Base-by-base conservation (phyloP, 768 basidiomycete genomes). In the Pleurotus giganteus region DNA sequence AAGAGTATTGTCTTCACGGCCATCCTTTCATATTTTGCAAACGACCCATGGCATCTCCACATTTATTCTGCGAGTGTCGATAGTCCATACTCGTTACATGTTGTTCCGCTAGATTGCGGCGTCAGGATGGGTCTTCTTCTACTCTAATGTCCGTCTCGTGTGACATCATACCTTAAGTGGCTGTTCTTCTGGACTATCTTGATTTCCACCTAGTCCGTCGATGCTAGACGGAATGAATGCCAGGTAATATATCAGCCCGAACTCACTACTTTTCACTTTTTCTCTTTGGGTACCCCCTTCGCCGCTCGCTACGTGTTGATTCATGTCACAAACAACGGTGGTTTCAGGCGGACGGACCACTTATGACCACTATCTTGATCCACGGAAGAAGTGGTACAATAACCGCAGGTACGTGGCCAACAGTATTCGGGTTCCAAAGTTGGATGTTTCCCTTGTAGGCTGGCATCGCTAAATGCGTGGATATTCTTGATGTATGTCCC, bases 301-400 rank as follows among this genome's bases (percentile, higher is more conserved):
- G 19, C 39, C 39, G 39, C 39, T 41, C 39, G 39, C 39, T 41
- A 41, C 39, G 39, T n/a, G n/a, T 41, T 41, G 39, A 41, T 41
- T 41, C 39, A 41, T 41, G 39, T 11, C 39, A 41, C 39, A 41
- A 41, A 15, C 39, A 41, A 41, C 39, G 39, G 39, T 17, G 39
- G 39, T 41, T 41, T 41, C 39, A 15, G 5, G 39, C 19, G 39
- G 39, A 7, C 39, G 19, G 7, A 12, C 39, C 7, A 41, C 13
- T 19, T 41, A 41, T 41, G 39, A 41, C 19, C 39, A 41, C 39
- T 41, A 41, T 19, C 58, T 88, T 54, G 82, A 89, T 68, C 85
- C 85, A 8, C 79, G 66, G 54, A 75, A 83, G 65, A 87, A 74
- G 64, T 90, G 88, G 88, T 87, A 85, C 70, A 89, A 85, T 71